These are phyloP conservation scores for Quercus lobata DNA, from an alignment of 331 rosid genomes.

Conservation along the genomic window DNA sequence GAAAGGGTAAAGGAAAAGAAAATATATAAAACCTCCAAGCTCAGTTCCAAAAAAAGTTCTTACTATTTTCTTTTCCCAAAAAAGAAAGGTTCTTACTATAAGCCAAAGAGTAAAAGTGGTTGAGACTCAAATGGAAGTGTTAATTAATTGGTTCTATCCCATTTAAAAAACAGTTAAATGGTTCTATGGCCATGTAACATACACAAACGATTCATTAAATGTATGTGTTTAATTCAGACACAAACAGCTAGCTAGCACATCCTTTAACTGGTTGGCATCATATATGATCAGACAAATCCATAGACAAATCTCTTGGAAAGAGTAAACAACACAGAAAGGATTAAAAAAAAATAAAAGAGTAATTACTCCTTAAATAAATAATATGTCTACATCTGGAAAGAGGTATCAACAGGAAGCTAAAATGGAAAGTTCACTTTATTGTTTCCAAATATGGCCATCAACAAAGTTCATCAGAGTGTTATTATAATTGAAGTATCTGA, in stretches of 20 bases:
- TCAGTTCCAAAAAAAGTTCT: neutral
- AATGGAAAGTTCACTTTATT: neutral
- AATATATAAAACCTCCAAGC: neutral
- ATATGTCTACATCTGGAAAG: neutral
- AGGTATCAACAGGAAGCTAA: neutral
- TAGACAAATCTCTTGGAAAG: neutral
- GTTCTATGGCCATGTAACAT: neutral
- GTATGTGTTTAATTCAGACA: too few relatives aligned
- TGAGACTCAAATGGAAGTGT: neutral
- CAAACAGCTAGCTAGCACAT: neutral
- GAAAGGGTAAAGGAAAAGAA: neutral
- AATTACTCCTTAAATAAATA: neutral
- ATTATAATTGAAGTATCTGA: neutral
- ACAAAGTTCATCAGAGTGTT: neutral
- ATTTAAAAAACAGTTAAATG: neutral
- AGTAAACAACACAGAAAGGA: neutral
- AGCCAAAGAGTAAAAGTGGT: neutral
- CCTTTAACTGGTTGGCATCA: neutral
- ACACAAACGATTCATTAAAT: neutral
- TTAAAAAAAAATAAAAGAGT: neutral
- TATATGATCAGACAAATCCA: neutral
- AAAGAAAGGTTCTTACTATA: neutral
- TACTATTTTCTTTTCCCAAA: neutral
- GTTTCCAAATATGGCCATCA: slow-evolving; percentile 4
- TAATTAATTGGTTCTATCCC: neutral